Evolutionary conservation across 805 yeast species (phyloP), one percentile per base, ranked within the genome.

Genomic region (Saturnispora silvae): DNA sequence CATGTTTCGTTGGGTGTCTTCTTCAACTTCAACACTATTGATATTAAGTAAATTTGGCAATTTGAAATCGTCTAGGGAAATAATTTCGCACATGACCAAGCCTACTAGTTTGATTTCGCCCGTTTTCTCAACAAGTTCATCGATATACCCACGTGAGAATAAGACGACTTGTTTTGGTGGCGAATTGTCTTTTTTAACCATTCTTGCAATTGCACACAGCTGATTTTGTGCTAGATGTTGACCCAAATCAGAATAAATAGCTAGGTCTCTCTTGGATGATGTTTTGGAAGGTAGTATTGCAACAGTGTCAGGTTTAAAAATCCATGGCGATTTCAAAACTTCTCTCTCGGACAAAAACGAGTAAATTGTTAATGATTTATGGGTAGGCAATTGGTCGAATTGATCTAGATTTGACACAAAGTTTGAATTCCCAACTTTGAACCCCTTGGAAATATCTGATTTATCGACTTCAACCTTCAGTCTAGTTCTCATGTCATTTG

Each of bases 1-100:
- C 11, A 77, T 61, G 25, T 59, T 64, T 77, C 74, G 72, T 28
- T 69, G 63, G 23, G 53, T 45, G 33, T 52, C 49, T 30, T 40
- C 44, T 3, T 30, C 35, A 3, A 65, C 63, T 19, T 47, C 50
- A 11, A 64, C 40, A 4, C 61, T 53, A 8, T 55, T 49, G 19
- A 73, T 44, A 27, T 53, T 51, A 5, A 65, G 61, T 46, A 80
- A 71, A 18, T 63, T 64, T 3, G 38, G 43, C 10, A 46, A 22
- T 35, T 43, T 45, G 3, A 75, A 80, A 53, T 86, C 95, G 45
- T 83, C 94, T 30, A 70, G 68, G 54, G 71, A 82, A 2, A 95
- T 92, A 10, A 85, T 51, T 32, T 77, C 60, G 10, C 67, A 65
- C 44, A 77, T 51, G 1, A 69, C 57, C 37, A 83, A 64, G 0